Evolutionary conservation across 441 rosid species (phyloP).

Genomic region (Hypseocharis bilobata): DNA sequence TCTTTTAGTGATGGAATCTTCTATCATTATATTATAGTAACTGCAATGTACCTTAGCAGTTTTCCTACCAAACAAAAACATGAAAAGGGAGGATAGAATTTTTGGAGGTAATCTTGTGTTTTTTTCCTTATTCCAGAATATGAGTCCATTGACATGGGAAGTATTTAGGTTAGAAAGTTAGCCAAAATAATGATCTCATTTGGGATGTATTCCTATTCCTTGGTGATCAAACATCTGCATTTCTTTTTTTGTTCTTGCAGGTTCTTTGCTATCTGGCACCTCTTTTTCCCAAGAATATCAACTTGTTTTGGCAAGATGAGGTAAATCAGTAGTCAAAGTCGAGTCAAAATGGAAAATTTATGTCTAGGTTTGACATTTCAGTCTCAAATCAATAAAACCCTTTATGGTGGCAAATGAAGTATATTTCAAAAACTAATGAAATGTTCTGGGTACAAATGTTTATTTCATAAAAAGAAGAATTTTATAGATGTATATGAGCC

Average conservation of each 20-base stretch:
- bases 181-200: not conserved
- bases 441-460: slow-evolving; percentile 6
- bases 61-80: slow-evolving; percentile 6
- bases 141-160: not conserved
- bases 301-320: slow-evolving; percentile 99
- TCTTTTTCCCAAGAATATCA: slow-evolving; percentile 72
- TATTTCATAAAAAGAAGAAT: slow-evolving; percentile 1
- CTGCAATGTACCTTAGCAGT: slow-evolving; percentile 10
- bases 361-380: slow-evolving; percentile 15
- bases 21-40: slow-evolving; percentile 12
- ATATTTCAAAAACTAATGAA: slow-evolving; percentile 1
- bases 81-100: not conserved
- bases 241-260: slow-evolving; percentile 33
- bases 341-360: slow-evolving; percentile 13
- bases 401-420: slow-evolving; percentile 8
- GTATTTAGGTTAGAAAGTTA: not conserved
- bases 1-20: slow-evolving; percentile 10
- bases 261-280: slow-evolving; percentile 87
- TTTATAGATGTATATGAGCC: not conserved
- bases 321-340: slow-evolving; percentile 37
- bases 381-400: slow-evolving; percentile 2
- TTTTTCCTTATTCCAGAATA: not conserved
- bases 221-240: slow-evolving; percentile 3
- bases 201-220: slow-evolving; percentile 5
- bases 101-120: not conserved